Conservation (phyloP, 768 basidiomycete species). For the Trametes elegans region DNA sequence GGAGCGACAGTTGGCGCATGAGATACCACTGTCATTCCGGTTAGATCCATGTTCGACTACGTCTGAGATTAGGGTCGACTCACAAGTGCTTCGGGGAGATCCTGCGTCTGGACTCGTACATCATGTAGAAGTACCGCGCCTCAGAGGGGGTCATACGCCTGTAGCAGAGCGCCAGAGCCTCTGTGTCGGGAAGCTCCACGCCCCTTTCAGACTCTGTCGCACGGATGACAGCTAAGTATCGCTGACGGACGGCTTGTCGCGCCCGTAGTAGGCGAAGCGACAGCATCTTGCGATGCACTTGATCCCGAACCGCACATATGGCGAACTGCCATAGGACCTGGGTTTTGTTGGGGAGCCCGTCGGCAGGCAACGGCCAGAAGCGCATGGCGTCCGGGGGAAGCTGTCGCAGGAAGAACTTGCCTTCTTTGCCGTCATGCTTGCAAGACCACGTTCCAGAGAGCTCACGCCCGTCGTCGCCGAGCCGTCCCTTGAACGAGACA, state of each 20-base stretch:
- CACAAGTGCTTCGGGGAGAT: constrained; percentile 13
- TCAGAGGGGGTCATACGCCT: constrained; percentile 10
- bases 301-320: constrained; percentile 21
- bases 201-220: neutral
- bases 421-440: constrained; percentile 11
- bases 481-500: constrained; percentile 23
- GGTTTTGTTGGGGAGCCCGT: constrained; percentile 22
- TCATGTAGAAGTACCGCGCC: constrained; percentile 7
- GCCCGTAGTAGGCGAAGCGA: constrained; percentile 12
- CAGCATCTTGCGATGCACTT: constrained; percentile 25
- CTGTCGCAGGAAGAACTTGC: constrained; percentile 30
- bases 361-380: constrained; percentile 29
- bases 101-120: constrained; percentile 5
- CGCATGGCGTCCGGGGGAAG: constrained; percentile 28
- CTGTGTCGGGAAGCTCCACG: neutral
- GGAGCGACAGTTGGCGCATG: constrained; percentile 7
- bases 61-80: too few relatives aligned
- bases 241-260: constrained; percentile 2
- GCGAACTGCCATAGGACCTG: constrained; percentile 35
- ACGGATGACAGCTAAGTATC: constrained; percentile 4
- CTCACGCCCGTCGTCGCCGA: constrained; percentile 20
- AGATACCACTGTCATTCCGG: constrained; percentile 12
- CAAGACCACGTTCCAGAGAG: constrained; percentile 28
- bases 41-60: too few relatives aligned
- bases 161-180: constrained; percentile 2